phyloP scores from a whole-genome alignment of 2,329 filamentous ascomycete species.

The Diaporthe vaccinii region DNA sequence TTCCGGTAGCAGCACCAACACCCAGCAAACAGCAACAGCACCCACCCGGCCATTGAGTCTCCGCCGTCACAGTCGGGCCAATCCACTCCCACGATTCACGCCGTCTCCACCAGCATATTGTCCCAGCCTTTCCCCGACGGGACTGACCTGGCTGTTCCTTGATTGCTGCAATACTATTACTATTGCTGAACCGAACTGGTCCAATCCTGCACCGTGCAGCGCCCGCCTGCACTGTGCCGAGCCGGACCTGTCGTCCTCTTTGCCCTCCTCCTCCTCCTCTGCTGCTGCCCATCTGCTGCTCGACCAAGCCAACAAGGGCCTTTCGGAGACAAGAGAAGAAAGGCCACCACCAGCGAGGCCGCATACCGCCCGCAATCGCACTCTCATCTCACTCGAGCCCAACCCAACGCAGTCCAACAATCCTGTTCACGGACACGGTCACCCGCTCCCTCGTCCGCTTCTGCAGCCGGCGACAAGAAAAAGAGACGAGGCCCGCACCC shows the following conservation, averaged over 20 bases:
- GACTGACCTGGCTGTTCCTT: slow-evolving; percentile 31
- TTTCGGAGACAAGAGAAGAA: not conserved
- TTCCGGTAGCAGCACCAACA: slow-evolving; percentile 9
- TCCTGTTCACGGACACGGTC: not conserved
- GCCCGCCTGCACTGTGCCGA: not conserved
- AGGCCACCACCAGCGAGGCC: not conserved
- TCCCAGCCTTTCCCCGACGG: slow-evolving; percentile 30
- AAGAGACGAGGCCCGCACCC: slow-evolving; percentile 15
- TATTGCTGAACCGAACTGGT: slow-evolving; percentile 26
- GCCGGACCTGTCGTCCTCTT: slow-evolving; percentile 8
- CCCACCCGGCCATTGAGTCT: slow-evolving; percentile 11
- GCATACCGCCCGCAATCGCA: not conserved
- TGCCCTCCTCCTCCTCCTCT: slow-evolving; percentile 9
- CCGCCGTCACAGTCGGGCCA: slow-evolving; percentile 16
- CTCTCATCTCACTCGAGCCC: not conserved
- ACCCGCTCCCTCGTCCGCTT: not conserved
- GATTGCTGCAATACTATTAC: slow-evolving; percentile 28
- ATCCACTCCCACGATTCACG: slow-evolving; percentile 32
- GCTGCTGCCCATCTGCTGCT: not conserved
- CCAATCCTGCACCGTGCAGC: slow-evolving; percentile 15
- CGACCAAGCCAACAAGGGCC: slow-evolving; percentile 4
- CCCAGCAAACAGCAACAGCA: not conserved
- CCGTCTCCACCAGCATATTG: slow-evolving; percentile 27
- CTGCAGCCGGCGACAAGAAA: not conserved
- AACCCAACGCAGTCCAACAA: not conserved